Percentiles rank a stretch among this genome's conserved stretches.
phyloP scores from a whole-genome alignment of 2,329 filamentous ascomycete species.

The Neofusicoccum sp. region DNA sequence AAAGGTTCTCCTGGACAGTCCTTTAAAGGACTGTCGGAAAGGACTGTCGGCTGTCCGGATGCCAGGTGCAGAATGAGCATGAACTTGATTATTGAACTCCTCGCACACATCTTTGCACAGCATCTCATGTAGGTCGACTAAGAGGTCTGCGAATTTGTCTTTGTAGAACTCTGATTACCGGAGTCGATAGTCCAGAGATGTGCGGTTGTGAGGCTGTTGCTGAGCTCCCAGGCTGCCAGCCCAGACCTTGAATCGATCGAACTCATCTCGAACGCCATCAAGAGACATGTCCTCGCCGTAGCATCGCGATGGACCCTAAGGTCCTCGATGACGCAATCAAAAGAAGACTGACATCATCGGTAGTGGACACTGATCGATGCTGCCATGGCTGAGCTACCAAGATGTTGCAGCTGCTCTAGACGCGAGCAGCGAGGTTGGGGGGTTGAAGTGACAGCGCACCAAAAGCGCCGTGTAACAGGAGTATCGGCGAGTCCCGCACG shows the following conservation, averaged over 20 bases:
- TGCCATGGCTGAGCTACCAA: background rate
- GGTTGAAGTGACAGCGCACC: too few species aligned
- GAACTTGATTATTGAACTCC: too few species aligned
- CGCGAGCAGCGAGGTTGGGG: background rate
- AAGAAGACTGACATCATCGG: background rate
- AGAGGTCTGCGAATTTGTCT: background rate
- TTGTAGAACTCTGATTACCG: background rate
- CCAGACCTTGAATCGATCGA: conserved; percentile 18
- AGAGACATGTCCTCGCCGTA: background rate
- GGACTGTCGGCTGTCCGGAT: too few species aligned
- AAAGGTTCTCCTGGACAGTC: too few species aligned
- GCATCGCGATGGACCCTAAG: background rate
- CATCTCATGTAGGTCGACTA: background rate
- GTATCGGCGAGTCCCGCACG: background rate
- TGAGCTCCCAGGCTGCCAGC: background rate
- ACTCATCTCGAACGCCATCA: background rate
- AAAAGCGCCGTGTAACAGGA: background rate
- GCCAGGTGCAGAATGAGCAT: too few species aligned
- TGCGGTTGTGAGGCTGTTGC: background rate
- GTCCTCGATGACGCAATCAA: background rate
- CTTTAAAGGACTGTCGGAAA: too few species aligned
- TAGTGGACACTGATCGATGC: background rate
- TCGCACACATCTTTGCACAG: background rate
- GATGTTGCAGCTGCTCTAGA: too few species aligned
- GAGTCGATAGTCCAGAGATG: background rate